Evolutionary conservation across 768 basidiomycete genomes (phyloP), one percentile per base, ranked within the genome.

Genomic region (Mycena capillaripes): DNA sequence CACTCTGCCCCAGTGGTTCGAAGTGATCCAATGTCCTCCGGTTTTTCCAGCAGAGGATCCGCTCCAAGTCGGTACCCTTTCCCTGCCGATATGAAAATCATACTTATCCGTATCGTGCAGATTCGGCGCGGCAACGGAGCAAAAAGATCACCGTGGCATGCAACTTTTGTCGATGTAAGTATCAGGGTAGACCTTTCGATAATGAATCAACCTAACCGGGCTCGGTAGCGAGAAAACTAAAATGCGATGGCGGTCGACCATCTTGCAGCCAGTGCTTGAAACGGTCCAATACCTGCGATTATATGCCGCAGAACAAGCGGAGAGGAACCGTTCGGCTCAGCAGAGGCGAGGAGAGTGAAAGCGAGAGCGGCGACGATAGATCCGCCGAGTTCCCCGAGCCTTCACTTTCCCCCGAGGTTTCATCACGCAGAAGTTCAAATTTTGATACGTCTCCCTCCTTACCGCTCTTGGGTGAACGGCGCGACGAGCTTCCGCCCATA

Each of bases 121-220:
- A 87, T 79, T 88, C 90, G 38, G 86, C 86, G 72, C 92, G 92
- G 75, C 89, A 89, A 75, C 88, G 93, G 68, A 89, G 91, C 64
- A 95, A 95, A 86, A 95, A 96, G 82, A 95, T 95, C 64, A 94
- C 92, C 25, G 94, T 95, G 53, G 95, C 95, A 44, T 96, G 95
- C 85, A 95, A 96, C 81, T 96, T 96, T 81, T 96, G 95, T 84
- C 92, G 95, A 72, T 95, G 95, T 95, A 81, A 83, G 93, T 12
- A 40, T 36, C 42, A 36, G 66, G 72, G 72, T 77, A 25, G 44
- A 48, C 30, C 62, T 71, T 68, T n/a, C 29, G 9, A 27, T 56
- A 52, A 34, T 59, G 57, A 67, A 23, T 34, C 32, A 75, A 69
- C 30, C 76, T 78, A 50, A 65, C 56, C 66, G 59, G 27, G 2